Conservation (phyloP, 1,139 yeast genomes). For the Saccharomyces hybrid region DNA sequence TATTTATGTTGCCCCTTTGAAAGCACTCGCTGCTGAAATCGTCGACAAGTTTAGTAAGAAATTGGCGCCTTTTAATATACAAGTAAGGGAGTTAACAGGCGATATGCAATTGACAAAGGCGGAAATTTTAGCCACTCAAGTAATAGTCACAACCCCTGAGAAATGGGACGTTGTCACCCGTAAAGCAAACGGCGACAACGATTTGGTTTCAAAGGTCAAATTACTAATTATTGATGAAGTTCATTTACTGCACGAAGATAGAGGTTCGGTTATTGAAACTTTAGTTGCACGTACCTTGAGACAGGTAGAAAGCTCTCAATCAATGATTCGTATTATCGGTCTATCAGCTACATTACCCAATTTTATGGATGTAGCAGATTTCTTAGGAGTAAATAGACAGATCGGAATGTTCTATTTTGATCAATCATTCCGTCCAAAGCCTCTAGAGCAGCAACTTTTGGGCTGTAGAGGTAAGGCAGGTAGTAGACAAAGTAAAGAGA, state of each 20-base stretch:
- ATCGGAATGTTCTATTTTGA: slow-evolving; percentile 93
- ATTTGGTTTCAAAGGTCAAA: slow-evolving; percentile 76
- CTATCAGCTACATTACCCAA: slow-evolving; percentile 94
- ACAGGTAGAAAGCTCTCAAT: slow-evolving; percentile 89
- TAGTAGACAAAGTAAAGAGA: slow-evolving; percentile 61
- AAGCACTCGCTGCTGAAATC: slow-evolving; percentile 95
- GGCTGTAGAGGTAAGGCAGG: slow-evolving; percentile 88
- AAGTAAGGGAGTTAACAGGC: slow-evolving; percentile 87
- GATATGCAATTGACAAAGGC: slow-evolving; percentile 89
- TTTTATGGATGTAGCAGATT: slow-evolving; percentile 90
- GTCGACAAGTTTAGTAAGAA: slow-evolving; percentile 81
- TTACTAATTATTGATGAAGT: slow-evolving; percentile 91
- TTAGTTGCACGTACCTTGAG: slow-evolving; percentile 90
- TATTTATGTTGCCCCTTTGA: slow-evolving; percentile 91
- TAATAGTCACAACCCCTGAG: slow-evolving; percentile 94
- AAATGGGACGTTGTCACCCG: slow-evolving; percentile 99
- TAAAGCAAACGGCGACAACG: slow-evolving; percentile 73
- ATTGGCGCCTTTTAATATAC: slow-evolving; percentile 75
- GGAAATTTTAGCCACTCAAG: slow-evolving; percentile 78
- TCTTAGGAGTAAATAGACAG: slow-evolving; percentile 80
- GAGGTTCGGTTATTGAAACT: slow-evolving; percentile 96
- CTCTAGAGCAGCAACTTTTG: slow-evolving; percentile 75
- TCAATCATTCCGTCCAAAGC: slow-evolving; percentile 88
- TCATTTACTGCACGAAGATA: slow-evolving; percentile 90
- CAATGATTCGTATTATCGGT: slow-evolving; percentile 94